Evolutionary conservation across 176 grass and related monocot species (phyloP).

Genomic region (Phoenix dactylifera): DNA sequence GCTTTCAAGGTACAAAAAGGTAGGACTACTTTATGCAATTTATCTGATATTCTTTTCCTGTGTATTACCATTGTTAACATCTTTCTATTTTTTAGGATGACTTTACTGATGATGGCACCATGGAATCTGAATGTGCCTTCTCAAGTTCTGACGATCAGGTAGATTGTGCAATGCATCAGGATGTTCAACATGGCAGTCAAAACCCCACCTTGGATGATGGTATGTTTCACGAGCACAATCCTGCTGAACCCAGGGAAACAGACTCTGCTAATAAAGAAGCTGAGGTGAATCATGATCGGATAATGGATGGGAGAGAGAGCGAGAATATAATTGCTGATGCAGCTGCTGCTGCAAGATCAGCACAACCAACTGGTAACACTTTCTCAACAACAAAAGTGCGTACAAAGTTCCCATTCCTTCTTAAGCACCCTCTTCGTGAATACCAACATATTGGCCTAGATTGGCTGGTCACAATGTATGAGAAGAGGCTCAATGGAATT

Average conservation of each 20-base stretch:
- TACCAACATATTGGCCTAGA: slow-evolving; percentile 98
- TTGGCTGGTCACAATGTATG: slow-evolving; percentile 98
- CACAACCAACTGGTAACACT: slow-evolving; percentile 97
- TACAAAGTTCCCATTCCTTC: slow-evolving; percentile 94
- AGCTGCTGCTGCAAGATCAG: slow-evolving; percentile 91
- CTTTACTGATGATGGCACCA: slow-evolving; percentile 42
- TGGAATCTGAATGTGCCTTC: slow-evolving; percentile 52
- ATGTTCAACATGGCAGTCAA: slow-evolving; percentile 22
- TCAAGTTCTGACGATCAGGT: slow-evolving; percentile 33
- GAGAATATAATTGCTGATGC: slow-evolving; percentile 89
- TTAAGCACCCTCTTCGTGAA: slow-evolving; percentile 95
- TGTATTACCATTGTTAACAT: slow-evolving; percentile 18
- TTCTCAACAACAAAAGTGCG: slow-evolving; percentile 90
- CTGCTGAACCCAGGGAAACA: slow-evolving; percentile 17
- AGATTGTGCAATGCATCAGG: slow-evolving; percentile 29
- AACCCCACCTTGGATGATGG: slow-evolving; percentile 9
- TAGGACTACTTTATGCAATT: slow-evolving; percentile 25
- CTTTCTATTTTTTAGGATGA: slow-evolving; percentile 66
- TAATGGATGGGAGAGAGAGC: slow-evolving; percentile 34
- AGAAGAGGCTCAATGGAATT: slow-evolving; percentile 98
- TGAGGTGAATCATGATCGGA: slow-evolving; percentile 25
- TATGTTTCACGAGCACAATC: slow-evolving; percentile 15
- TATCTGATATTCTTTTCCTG: slow-evolving; percentile 7
- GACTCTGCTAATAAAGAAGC: slow-evolving; percentile 28
- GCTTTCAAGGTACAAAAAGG: slow-evolving; percentile 82